Conservation (phyloP, 2,329 filamentous ascomycete genomes). For the Epicoccum sorghinum region DNA sequence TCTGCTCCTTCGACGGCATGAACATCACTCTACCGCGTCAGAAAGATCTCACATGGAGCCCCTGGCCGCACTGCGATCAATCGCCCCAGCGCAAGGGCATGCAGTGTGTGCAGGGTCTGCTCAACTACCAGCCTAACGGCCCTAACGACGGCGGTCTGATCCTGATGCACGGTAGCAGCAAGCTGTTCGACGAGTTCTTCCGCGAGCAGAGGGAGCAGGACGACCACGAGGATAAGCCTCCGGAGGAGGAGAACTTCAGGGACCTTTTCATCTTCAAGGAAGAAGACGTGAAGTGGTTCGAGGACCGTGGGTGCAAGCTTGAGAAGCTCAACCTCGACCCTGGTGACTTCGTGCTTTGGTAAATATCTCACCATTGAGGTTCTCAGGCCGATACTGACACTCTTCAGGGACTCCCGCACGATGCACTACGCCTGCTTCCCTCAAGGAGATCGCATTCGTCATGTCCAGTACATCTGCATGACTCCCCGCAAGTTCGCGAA, state of each 20-base stretch:
- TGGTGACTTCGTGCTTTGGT: slow-evolving; percentile 45
- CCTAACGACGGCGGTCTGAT: slow-evolving; percentile 56
- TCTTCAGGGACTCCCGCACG: slow-evolving; percentile 53
- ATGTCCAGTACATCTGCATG: slow-evolving; percentile 31
- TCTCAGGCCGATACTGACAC: slow-evolving; percentile 28
- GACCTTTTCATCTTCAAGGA: slow-evolving; percentile 54
- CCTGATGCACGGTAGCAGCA: slow-evolving; percentile 52
- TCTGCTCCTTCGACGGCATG: slow-evolving; percentile 48
- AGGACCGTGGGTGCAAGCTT: slow-evolving; percentile 47
- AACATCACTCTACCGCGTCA: slow-evolving; percentile 49
- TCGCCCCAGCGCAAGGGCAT: slow-evolving; percentile 50
- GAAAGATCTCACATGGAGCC: slow-evolving; percentile 41
- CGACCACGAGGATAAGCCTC: slow-evolving; percentile 24
- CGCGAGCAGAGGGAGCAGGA: slow-evolving; percentile 19
- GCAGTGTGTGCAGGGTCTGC: slow-evolving; percentile 52
- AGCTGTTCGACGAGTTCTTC: slow-evolving; percentile 55
- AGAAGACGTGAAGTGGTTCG: slow-evolving; percentile 53
- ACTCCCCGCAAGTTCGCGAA: slow-evolving; percentile 25
- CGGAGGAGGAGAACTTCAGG: slow-evolving; percentile 33
- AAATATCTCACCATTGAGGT: neutral
- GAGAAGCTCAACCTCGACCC: slow-evolving; percentile 51
- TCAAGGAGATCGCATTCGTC: slow-evolving; percentile 22
- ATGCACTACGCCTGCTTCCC: slow-evolving; percentile 49
- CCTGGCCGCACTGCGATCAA: slow-evolving; percentile 52
- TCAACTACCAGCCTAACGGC: slow-evolving; percentile 55